Conservation (phyloP, 2,329 filamentous ascomycete species). For the Decorospora gaudefroyi region DNA sequence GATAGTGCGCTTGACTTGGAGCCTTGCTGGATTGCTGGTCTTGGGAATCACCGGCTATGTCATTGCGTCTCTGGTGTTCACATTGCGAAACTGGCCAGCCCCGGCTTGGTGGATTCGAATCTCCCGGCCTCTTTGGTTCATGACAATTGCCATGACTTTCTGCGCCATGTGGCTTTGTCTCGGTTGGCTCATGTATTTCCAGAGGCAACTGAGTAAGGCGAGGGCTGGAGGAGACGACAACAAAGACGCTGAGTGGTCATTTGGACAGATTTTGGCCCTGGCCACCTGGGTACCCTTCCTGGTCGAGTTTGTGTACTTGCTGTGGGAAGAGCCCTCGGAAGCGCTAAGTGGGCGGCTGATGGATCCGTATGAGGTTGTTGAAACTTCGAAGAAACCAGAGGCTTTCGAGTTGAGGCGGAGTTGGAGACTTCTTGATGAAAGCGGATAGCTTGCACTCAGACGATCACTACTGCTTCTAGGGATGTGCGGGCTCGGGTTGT, state of each 20-base stretch:
- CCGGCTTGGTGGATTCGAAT: background rate
- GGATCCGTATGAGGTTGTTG: constrained; percentile 1
- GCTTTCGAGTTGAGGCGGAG: too few relatives aligned
- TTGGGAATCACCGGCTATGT: background rate
- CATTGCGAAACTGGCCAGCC: background rate
- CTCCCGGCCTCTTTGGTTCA: too few relatives aligned
- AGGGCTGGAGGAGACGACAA: background rate
- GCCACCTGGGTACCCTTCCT: constrained; percentile 2
- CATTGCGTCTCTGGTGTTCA: background rate
- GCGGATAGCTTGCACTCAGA: too few relatives aligned
- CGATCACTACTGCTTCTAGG: too few relatives aligned
- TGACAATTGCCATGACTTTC: background rate
- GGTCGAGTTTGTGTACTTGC: background rate
- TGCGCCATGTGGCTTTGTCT: background rate
- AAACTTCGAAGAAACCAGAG: too few relatives aligned
- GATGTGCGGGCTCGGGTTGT: too few relatives aligned
- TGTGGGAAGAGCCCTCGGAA: background rate
- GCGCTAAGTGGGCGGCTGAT: background rate
- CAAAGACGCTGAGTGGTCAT: background rate
- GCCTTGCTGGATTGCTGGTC: background rate
- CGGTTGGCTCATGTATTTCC: background rate
- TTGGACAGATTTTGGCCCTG: background rate
- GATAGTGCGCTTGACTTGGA: background rate
- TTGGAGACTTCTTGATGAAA: too few relatives aligned
- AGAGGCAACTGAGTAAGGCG: background rate